Evolutionary conservation across 148 eudicot genomes (phyloP).

Genomic region (Amaranthus palmeri): DNA sequence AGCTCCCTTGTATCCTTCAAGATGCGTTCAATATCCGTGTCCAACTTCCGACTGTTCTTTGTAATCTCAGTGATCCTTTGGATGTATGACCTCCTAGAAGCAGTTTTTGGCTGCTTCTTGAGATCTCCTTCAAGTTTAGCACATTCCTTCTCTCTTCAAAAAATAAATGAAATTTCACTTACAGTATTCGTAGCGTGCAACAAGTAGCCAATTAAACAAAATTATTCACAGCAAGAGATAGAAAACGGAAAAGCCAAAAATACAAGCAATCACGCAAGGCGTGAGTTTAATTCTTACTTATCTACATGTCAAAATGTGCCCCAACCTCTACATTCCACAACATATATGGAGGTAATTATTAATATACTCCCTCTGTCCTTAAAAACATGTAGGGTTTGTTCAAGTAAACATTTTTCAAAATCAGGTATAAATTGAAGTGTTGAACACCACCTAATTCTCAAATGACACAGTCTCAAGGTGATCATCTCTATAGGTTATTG

Average conservation of each 20-base stretch:
- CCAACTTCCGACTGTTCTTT: conserved; percentile 69
- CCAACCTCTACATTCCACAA: background rate
- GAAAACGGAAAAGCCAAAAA: background rate
- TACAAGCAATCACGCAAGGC: background rate
- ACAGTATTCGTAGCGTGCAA: background rate
- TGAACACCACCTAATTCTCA: too few relatives aligned
- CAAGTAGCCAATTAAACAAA: background rate
- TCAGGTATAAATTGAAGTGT: too few relatives aligned
- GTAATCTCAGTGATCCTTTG: conserved; percentile 59
- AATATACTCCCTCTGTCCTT: too few relatives aligned
- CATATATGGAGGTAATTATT: background rate
- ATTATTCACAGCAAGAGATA: background rate
- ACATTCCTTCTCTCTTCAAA: conserved; percentile 52
- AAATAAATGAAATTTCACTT: background rate
- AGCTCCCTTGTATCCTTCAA: conserved; percentile 72
- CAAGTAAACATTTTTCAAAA: too few relatives aligned
- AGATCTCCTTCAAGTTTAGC: conserved; percentile 38
- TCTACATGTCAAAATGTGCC: background rate
- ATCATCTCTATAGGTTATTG: too few relatives aligned
- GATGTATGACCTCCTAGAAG: conserved; percentile 58
- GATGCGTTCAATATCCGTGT: conserved; percentile 53
- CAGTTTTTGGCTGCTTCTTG: conserved; percentile 45
- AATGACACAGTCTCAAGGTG: too few relatives aligned
- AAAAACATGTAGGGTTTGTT: too few relatives aligned
- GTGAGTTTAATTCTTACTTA: background rate